These are phyloP conservation scores for Pleurotus ostreatus DNA, from an alignment of 768 basidiomycete species.

Conservation along the genomic window DNA sequence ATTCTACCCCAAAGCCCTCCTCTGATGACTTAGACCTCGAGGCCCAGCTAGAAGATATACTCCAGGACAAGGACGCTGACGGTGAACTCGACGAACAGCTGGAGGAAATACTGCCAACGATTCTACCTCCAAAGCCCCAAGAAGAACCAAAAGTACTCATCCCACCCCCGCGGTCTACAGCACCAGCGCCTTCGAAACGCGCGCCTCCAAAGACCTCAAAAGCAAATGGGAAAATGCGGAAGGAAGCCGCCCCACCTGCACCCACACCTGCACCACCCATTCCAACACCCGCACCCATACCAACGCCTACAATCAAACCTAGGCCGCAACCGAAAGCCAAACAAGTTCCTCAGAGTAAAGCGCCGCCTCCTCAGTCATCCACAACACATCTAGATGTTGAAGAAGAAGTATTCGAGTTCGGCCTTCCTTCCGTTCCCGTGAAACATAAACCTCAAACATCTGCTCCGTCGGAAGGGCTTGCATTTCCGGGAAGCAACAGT, in stretches of 20 bases:
- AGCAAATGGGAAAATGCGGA: constrained; percentile 19
- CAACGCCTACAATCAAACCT: constrained; percentile 8
- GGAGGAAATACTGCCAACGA: constrained; percentile 31
- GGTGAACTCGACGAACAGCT: constrained; percentile 39
- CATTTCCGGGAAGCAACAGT: constrained; percentile 29
- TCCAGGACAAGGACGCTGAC: constrained; percentile 15
- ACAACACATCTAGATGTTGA: constrained; percentile 26
- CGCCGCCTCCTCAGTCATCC: constrained; percentile 5
- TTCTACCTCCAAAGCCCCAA: constrained; percentile 18
- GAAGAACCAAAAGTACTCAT: constrained; percentile 35
- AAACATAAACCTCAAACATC: constrained; percentile 31
- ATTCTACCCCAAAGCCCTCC: constrained; percentile 19
- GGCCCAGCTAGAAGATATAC: constrained; percentile 23
- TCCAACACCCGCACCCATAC: not conserved
- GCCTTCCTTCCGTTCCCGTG: constrained; percentile 29
- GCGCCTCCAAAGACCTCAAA: constrained; percentile 23
- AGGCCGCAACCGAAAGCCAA: constrained; percentile 13
- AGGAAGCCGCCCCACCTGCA: constrained; percentile 16
- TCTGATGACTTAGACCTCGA: constrained; percentile 15
- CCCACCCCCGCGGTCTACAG: constrained; percentile 15
- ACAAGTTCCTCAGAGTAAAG: constrained; percentile 20
- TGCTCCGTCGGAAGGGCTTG: constrained; percentile 28
- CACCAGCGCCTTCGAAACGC: constrained; percentile 25
- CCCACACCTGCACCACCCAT: constrained; percentile 9
- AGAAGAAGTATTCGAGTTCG: constrained; percentile 48